These are phyloP conservation scores for Epichloe typhina DNA, from an alignment of 2,329 filamentous ascomycete species.

Conservation along the genomic window DNA sequence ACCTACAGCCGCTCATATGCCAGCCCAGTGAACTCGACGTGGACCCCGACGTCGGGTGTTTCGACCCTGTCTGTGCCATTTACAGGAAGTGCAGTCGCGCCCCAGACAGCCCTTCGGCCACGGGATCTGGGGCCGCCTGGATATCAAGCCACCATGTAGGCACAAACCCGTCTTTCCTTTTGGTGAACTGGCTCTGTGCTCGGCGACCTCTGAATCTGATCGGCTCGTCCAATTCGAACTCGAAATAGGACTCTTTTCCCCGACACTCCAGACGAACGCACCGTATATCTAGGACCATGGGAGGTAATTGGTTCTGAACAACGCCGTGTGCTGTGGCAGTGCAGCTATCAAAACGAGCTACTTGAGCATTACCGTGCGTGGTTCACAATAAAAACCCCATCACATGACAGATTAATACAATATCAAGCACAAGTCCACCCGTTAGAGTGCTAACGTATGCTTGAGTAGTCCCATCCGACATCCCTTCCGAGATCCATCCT, in stretches of 20 bases:
- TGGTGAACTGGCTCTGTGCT: neutral
- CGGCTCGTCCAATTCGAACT: constrained; percentile 8
- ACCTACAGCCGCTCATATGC: constrained; percentile 27
- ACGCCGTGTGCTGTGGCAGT: constrained; percentile 38
- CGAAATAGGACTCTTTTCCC: constrained; percentile 34
- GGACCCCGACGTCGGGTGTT: constrained; percentile 30
- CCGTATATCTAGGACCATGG: constrained; percentile 41
- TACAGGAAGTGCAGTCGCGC: constrained; percentile 19
- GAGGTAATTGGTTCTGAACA: constrained; percentile 34
- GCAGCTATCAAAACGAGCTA: constrained; percentile 37
- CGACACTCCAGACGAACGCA: constrained; percentile 33
- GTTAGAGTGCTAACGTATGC: neutral
- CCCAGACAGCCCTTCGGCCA: constrained; percentile 27
- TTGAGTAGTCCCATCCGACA: constrained; percentile 29
- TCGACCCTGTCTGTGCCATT: constrained; percentile 33
- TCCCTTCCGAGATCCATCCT: constrained; percentile 31
- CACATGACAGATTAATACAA: no score
- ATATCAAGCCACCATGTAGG: constrained; percentile 41
- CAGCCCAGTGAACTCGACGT: constrained; percentile 31
- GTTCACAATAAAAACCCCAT: neutral
- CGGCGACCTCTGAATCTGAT: constrained; percentile 1
- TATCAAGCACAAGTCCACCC: no score
- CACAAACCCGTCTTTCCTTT: neutral
- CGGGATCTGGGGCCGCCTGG: constrained; percentile 39
- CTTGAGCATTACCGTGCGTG: constrained; percentile 35